Evolutionary conservation across 352 stramenopile genomes (phyloP), one percentile per base, ranked within the genome.

Genomic region (Globisporangium nagaii): DNA sequence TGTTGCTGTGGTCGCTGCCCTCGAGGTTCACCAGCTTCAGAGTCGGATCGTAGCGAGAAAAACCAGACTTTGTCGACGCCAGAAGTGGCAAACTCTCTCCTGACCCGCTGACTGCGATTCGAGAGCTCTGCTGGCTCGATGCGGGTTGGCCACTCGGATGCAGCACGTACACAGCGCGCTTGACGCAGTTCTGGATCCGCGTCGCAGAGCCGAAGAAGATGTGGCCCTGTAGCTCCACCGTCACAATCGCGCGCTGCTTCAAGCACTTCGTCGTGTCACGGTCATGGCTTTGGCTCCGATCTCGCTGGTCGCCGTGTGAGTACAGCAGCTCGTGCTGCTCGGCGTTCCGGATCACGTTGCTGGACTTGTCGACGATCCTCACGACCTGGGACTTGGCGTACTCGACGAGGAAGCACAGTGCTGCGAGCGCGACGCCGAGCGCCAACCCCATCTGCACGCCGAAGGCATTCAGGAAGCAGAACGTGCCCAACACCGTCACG

Each of bases 371-470:
- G 25, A 80, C 69, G 20, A 79, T 60, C 41, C 65, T 63, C 41
- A 90, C 72, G 22, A 76, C 70, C 55, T 90, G 79, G 10, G 63
- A 66, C 20, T 75, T 77, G 10, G 87, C 79, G 35, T 96, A 73
- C 11, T 93, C 64, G 19, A 98, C 76, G 15, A 96, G 84, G 17
- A 88, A 74, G 37, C 88, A 62, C 52, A 98, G 85, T 40, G 73
- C 76, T 36, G 76, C 73, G 1, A 87, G 37, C 0, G 53, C 70
- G 31, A 87, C 61, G 0, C 76, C 73, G 3, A 70, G 56, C 1
- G 60, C 68, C 11, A 87, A 58, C 10, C 96, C 96, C 65, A 91
- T 79, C 53, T 98, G 91, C 12, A 99, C 84, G 1, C 91, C 93
- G 19, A 95, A 73, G 2, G 81, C 52, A 48, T 97, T 95, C 19